Conservation (phyloP, 805 yeast species). For the Cyberlindnera maclurae region DNA sequence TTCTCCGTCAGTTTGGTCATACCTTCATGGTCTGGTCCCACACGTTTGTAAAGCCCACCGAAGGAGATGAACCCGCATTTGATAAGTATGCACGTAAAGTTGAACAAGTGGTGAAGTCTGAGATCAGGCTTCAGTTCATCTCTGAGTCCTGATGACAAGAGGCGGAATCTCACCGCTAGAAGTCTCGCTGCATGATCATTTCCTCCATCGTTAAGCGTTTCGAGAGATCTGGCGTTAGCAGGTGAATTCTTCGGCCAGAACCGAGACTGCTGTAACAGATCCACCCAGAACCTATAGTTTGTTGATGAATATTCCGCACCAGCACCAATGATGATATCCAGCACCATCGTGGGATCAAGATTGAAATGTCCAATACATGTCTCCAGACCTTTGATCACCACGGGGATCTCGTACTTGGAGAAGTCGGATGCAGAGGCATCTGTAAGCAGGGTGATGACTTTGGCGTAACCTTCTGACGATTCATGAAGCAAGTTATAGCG, state of each 20-base stretch:
- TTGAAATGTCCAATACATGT: slow-evolving; percentile 66
- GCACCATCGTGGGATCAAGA: slow-evolving; percentile 63
- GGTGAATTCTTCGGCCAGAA: slow-evolving; percentile 55
- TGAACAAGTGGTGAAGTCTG: slow-evolving; percentile 30
- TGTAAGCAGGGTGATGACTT: slow-evolving; percentile 44
- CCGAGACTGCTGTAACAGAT: slow-evolving; percentile 43
- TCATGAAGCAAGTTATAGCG: slow-evolving; percentile 67
- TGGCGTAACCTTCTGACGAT: slow-evolving; percentile 72
- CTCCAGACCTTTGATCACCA: slow-evolving; percentile 41
- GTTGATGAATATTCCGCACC: slow-evolving; percentile 37
- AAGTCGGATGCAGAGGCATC: slow-evolving; percentile 35
- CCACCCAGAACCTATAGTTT: slow-evolving; percentile 40
- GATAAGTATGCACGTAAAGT: slow-evolving; percentile 47
- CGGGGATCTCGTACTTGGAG: slow-evolving; percentile 34
- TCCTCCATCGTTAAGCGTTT: slow-evolving; percentile 42
- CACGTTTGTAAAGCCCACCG: slow-evolving; percentile 48
- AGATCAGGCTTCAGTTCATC: slow-evolving; percentile 21
- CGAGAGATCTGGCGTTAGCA: slow-evolving; percentile 28
- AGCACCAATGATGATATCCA: slow-evolving; percentile 56
- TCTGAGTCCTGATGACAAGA: slow-evolving; percentile 4
- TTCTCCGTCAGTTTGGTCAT: slow-evolving; percentile 36
- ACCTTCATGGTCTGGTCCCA: slow-evolving; percentile 45
- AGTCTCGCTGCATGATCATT: slow-evolving; percentile 47
- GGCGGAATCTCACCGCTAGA: slow-evolving; percentile 38
- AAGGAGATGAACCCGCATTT: slow-evolving; percentile 62